Conservation (phyloP, 148 eudicot species). For the Pharnaceum exiguum region DNA sequence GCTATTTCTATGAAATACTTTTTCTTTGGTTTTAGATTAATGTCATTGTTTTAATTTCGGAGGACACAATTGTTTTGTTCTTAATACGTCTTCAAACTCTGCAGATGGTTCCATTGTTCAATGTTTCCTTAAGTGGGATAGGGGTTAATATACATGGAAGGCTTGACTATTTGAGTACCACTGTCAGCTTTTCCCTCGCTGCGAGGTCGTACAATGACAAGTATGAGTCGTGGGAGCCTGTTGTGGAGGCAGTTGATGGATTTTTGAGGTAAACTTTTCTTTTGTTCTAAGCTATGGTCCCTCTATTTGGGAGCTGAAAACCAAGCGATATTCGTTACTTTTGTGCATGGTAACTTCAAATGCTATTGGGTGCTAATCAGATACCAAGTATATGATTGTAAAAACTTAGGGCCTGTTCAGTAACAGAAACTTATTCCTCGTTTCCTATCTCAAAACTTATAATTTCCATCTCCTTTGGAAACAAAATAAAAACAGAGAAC, state of each 20-base stretch:
- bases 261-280: constrained; percentile 57
- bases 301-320: background rate
- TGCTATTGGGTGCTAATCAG: no score
- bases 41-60: background rate
- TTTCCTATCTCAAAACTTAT: no score
- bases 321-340: background rate
- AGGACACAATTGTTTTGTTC: background rate
- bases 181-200: constrained; percentile 70
- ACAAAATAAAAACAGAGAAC: no score
- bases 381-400: no score
- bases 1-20: no score
- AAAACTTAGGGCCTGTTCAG: no score
- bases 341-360: no score
- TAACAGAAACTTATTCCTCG: no score
- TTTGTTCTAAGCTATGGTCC: background rate
- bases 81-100: constrained; percentile 14
- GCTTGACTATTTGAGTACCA: constrained; percentile 56
- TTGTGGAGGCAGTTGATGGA: constrained; percentile 92
- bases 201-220: constrained; percentile 94
- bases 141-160: constrained; percentile 75
- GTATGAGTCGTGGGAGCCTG: constrained; percentile 93
- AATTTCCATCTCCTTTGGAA: no score
- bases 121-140: constrained; percentile 69
- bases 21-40: background rate
- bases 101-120: constrained; percentile 93